These are phyloP conservation scores for Chaetoscypha palmicola DNA, from an alignment of 2,329 filamentous ascomycete genomes.

Conservation along the genomic window DNA sequence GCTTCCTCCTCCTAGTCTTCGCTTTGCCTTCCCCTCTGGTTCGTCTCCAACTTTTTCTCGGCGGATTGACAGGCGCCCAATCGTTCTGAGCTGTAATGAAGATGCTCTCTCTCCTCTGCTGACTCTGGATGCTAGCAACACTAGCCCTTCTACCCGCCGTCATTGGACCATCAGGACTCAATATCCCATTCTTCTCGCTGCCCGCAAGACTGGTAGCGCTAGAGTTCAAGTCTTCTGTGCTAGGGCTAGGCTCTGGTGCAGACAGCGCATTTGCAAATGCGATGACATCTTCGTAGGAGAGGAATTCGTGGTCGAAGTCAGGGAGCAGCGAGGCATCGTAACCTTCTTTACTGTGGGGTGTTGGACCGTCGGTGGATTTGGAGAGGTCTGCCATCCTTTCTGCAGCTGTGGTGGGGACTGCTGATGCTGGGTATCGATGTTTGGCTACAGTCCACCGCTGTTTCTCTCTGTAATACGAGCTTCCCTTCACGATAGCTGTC, in stretches of 20 bases:
- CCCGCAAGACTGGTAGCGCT: constrained; percentile 4
- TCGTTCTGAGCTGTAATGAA: constrained; percentile 91
- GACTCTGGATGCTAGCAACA: neutral
- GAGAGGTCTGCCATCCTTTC: constrained; percentile 31
- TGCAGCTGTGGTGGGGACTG: too few species aligned
- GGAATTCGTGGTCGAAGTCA: constrained; percentile 74
- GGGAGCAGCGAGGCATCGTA: constrained; percentile 67
- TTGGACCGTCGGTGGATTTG: constrained; percentile 41
- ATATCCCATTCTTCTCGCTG: constrained; percentile 2
- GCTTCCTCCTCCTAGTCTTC: constrained; percentile 29
- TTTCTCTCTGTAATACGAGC: too few species aligned
- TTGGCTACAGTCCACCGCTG: too few species aligned
- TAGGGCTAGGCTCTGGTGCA: constrained; percentile 70
- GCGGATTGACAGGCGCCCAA: constrained; percentile 75
- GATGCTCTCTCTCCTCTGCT: constrained; percentile 20
- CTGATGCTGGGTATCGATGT: too few species aligned
- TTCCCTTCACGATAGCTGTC: too few species aligned
- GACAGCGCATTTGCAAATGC: constrained; percentile 76
- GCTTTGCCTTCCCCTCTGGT: constrained; percentile 30
- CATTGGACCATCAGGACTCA: neutral
- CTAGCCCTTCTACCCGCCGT: neutral
- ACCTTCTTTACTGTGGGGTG: constrained; percentile 53
- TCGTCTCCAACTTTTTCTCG: constrained; percentile 10
- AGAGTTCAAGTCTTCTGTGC: constrained; percentile 41
- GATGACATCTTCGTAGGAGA: constrained; percentile 62